Conservation (phyloP, 177 flowering plant genomes). For the Telopea speciosissima region DNA sequence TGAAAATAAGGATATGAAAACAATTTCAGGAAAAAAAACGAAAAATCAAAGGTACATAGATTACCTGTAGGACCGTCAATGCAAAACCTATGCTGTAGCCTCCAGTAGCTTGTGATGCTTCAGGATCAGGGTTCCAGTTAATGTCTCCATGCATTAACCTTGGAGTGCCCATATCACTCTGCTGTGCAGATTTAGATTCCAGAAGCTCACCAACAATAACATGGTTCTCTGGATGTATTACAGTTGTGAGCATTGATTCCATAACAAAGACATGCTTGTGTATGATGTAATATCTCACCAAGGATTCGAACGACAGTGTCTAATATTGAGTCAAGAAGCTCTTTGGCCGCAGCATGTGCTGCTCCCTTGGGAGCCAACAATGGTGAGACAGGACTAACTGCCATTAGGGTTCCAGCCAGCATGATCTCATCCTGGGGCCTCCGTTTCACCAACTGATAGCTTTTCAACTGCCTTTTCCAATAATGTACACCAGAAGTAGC, state of each 20-base stretch:
- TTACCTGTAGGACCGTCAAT: slow-evolving; percentile 90
- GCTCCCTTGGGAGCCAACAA: slow-evolving; percentile 88
- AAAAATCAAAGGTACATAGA: slow-evolving; percentile 6
- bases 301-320: slow-evolving; percentile 69
- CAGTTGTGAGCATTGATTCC: slow-evolving; percentile 6
- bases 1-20: slow-evolving; percentile 1
- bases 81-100: slow-evolving; percentile 92
- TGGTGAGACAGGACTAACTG: slow-evolving; percentile 92
- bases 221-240: slow-evolving; percentile 70
- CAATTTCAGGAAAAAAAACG: slow-evolving; percentile 4
- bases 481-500: slow-evolving; percentile 39
- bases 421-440: slow-evolving; percentile 66
- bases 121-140: slow-evolving; percentile 77
- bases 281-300: slow-evolving; percentile 43
- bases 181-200: slow-evolving; percentile 62
- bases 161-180: slow-evolving; percentile 59
- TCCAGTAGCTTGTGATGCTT: slow-evolving; percentile 79
- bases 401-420: slow-evolving; percentile 49
- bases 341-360: slow-evolving; percentile 77
- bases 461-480: slow-evolving; percentile 56
- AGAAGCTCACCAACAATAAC: slow-evolving; percentile 92
- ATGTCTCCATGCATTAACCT: slow-evolving; percentile 52
- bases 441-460: slow-evolving; percentile 58
- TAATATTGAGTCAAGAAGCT: slow-evolving; percentile 80
- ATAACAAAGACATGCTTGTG: background rate